Base-by-base conservation (phyloP, 495 filamentous ascomycete genomes). In the Entonaema liquescens region DNA sequence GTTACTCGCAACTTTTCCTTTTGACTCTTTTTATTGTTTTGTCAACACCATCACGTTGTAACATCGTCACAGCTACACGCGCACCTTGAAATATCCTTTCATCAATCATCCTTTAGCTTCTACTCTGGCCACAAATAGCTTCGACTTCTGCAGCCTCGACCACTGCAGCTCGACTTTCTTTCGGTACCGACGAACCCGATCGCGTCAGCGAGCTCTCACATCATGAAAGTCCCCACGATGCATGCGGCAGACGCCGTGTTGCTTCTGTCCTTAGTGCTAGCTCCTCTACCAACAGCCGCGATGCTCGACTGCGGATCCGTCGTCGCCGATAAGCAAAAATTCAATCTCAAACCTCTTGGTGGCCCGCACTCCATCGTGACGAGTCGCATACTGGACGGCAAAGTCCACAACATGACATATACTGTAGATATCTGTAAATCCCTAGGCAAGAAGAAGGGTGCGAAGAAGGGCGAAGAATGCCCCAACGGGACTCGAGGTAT, bases 371-470 rank as follows among this genome's bases (percentile, higher is more conserved):
- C 87, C n/a, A 83, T 96, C 26, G 86, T 88, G 36, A 85, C 87
- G 63, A 79, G 80, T 55, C 79, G 84, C 49, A 81, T 86, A 25
- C 78, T 79, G 1, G 74, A 75, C 40, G 87, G 84, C 0, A 81
- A 64, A 9, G 66, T 77, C 11, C 72, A 74, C 33, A 97, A 97
- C 74, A 93, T 89, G 6, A 97, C 92, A 8, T 97, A 94, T 80
- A 92, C 92, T n/a, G 77, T 99, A 36, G 92, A 98, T 71, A 85
- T 97, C 54, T 99, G 95, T 79, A 80, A 80, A 36, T 82, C 84
- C 17, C 80, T 99, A 47, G 81, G 82, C 62, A 82, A 84, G 59
- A 84, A 81, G 33, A 84, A 84, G 42, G 83, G 82, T 5, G 76
- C 79, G 0, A 59, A 70, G 0, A 80, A 82, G 42, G 77, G 81